These are phyloP conservation scores for Puccinia polysora DNA, from an alignment of 1,284 basidiomycete species.

Conservation along the genomic window DNA sequence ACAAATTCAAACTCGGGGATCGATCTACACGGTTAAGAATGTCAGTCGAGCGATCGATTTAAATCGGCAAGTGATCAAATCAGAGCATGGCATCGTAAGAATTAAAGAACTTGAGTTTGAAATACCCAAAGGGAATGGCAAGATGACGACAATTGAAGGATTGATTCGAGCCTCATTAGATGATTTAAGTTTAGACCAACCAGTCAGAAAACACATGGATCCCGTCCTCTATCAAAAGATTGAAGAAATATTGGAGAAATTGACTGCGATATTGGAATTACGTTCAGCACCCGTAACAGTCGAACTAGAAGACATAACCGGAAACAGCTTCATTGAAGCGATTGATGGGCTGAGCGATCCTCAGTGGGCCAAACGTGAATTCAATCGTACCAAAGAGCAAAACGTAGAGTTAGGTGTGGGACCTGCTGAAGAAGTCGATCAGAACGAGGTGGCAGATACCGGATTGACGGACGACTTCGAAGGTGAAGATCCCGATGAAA, in stretches of 20 bases:
- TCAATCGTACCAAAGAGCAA: slow-evolving; percentile 75
- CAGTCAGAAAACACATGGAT: slow-evolving; percentile 76
- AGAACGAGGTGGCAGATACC: slow-evolving; percentile 50
- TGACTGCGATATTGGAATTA: slow-evolving; percentile 67
- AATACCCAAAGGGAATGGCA: slow-evolving; percentile 69
- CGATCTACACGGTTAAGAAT: slow-evolving; percentile 73
- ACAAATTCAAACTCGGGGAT: slow-evolving; percentile 62
- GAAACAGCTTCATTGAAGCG: slow-evolving; percentile 92
- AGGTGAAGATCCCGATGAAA: slow-evolving; percentile 66
- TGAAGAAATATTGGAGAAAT: slow-evolving; percentile 65
- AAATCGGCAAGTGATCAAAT: slow-evolving; percentile 89
- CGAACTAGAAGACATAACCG: slow-evolving; percentile 84
- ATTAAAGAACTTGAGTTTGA: slow-evolving; percentile 88
- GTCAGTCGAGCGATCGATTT: slow-evolving; percentile 68
- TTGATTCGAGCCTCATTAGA: slow-evolving; percentile 76
- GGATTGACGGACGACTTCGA: slow-evolving; percentile 52
- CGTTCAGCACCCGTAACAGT: slow-evolving; percentile 72
- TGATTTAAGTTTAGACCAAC: slow-evolving; percentile 80
- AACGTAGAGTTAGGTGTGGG: slow-evolving; percentile 68
- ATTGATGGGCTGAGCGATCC: slow-evolving; percentile 70
- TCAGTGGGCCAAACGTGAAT: slow-evolving; percentile 87
- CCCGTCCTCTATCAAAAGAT: slow-evolving; percentile 73
- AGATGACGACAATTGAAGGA: slow-evolving; percentile 81
- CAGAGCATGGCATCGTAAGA: slow-evolving; percentile 70
- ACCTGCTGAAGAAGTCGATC: slow-evolving; percentile 54